A percentile compares a stretch with the other conserved stretches of the same genome.
Evolutionary conservation across 305 asterid species (phyloP).

Genomic region (Lippia alba): DNA sequence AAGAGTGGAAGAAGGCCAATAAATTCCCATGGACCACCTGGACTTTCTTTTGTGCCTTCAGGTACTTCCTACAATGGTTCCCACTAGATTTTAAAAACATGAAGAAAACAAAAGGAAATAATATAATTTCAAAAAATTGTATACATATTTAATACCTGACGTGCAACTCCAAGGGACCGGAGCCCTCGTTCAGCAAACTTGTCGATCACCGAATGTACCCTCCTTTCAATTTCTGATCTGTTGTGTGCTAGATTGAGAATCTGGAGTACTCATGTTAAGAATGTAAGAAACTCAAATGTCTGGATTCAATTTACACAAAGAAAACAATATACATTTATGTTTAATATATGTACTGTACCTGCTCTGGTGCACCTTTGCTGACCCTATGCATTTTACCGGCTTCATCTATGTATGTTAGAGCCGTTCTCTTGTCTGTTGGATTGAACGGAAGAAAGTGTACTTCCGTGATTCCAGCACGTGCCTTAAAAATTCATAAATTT

Average conservation of each 20-base stretch:
- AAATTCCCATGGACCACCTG: slow-evolving; percentile 64
- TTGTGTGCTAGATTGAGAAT: slow-evolving; percentile 59
- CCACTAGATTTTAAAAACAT: neutral
- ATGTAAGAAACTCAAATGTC: slow-evolving; percentile 1
- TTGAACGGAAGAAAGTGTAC: slow-evolving; percentile 64
- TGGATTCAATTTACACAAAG: neutral
- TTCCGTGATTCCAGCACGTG: slow-evolving; percentile 57
- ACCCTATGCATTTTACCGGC: slow-evolving; percentile 60
- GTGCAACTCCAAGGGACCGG: slow-evolving; percentile 62
- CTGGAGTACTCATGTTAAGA: slow-evolving; percentile 30
- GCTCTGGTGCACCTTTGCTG: slow-evolving; percentile 72
- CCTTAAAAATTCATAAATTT: slow-evolving; percentile 36
- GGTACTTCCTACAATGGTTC: slow-evolving; percentile 49
- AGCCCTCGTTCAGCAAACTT: slow-evolving; percentile 64
- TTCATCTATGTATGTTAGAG: slow-evolving; percentile 55
- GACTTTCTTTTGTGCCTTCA: slow-evolving; percentile 55
- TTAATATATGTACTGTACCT: slow-evolving; percentile 37
- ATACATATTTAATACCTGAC: slow-evolving; percentile 44
- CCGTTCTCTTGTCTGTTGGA: slow-evolving; percentile 66
- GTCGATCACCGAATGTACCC: slow-evolving; percentile 52
- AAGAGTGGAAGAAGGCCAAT: slow-evolving; percentile 64
- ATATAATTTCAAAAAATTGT: neutral
- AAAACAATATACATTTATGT: neutral
- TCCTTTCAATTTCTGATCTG: slow-evolving; percentile 48
- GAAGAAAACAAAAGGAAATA: neutral